Evolutionary conservation across 2,329 filamentous ascomycete genomes (phyloP).

Genomic region (Xylariaceae sp.): DNA sequence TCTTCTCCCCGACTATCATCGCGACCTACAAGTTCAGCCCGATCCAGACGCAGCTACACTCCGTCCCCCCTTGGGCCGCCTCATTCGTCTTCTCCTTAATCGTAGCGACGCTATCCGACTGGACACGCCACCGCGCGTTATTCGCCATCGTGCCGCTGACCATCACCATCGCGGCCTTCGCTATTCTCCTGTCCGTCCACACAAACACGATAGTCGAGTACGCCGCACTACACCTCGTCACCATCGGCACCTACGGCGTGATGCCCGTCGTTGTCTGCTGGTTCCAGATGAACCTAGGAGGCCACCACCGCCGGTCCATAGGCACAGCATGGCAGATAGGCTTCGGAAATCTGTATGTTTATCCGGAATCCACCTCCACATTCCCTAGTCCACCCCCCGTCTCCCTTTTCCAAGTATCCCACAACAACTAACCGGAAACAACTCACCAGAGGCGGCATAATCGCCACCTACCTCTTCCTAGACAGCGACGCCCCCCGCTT

Average conservation of each 20-base stretch:
- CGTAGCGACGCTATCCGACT: constrained; percentile 69
- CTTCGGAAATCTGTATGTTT: constrained; percentile 62
- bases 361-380: neutral
- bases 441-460: constrained; percentile 58
- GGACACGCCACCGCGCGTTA: constrained; percentile 64
- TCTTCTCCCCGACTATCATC: constrained; percentile 71
- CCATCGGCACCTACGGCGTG: constrained; percentile 75
- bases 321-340: constrained; percentile 74
- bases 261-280: constrained; percentile 85
- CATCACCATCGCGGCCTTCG: constrained; percentile 69
- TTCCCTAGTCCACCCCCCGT: neutral
- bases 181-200: constrained; percentile 68
- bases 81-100: constrained; percentile 78
- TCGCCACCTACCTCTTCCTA: constrained; percentile 68
- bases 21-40: constrained; percentile 58
- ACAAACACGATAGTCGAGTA: constrained; percentile 66
- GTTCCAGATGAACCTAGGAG: constrained; percentile 76
- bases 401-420: neutral
- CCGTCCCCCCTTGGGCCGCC: constrained; percentile 57
- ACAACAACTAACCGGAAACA: constrained; percentile 1
- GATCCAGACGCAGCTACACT: constrained; percentile 55
- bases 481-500: constrained; percentile 64
- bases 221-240: constrained; percentile 74
- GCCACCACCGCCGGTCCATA: constrained; percentile 64
- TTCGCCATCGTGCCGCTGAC: constrained; percentile 68